phyloP scores from a whole-genome alignment of 176 grass and related monocot genomes.

The Aegilops sharonensis region DNA sequence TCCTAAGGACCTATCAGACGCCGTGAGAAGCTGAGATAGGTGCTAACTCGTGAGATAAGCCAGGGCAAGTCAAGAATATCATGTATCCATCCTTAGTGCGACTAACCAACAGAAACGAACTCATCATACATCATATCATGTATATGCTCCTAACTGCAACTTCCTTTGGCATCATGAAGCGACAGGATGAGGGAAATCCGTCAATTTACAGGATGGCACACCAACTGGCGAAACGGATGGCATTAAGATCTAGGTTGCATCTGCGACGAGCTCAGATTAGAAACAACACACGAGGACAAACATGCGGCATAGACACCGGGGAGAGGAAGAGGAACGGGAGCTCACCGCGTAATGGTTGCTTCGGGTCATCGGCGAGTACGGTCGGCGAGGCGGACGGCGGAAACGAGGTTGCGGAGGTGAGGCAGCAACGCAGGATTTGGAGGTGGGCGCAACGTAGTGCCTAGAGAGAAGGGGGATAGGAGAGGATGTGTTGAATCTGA shows the following conservation, averaged over 20 bases:
- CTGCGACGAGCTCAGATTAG: not conserved
- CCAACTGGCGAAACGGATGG: not conserved
- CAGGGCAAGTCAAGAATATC: not conserved
- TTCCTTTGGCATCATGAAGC: not conserved
- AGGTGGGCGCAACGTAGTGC: too few species aligned
- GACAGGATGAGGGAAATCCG: too few species aligned
- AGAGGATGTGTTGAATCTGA: too few species aligned
- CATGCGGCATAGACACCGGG: not conserved
- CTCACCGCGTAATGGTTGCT: not conserved
- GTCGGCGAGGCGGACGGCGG: too few species aligned
- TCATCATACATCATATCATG: not conserved
- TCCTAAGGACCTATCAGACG: not conserved
- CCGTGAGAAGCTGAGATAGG: not conserved
- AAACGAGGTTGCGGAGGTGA: too few species aligned
- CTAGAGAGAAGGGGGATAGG: too few species aligned
- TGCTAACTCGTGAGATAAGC: not conserved
- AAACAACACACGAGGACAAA: not conserved
- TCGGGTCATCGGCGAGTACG: not conserved
- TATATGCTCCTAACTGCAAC: not conserved
- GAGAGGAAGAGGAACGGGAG: not conserved
- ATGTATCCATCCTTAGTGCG: not conserved
- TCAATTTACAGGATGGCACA: not conserved
- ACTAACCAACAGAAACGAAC: not conserved
- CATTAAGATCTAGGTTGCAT: not conserved
- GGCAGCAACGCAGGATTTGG: too few species aligned